Evolutionary conservation across 352 stramenopile genomes (phyloP).

Genomic region (Phytophthora quininea): DNA sequence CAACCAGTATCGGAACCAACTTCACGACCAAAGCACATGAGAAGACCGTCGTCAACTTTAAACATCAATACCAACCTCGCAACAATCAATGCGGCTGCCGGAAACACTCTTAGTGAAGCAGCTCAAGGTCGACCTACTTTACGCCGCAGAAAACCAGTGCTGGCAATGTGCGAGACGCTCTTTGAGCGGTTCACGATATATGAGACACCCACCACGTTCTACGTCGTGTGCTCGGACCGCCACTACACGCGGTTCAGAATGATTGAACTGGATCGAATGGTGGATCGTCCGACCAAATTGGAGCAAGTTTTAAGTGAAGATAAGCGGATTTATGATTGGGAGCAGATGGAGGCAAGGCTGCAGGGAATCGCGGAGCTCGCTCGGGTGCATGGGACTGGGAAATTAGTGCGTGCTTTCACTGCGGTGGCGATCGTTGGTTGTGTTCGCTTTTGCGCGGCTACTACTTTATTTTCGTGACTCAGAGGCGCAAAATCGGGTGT

Average conservation of each 20-base stretch:
- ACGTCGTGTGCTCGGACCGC: constrained; percentile 85
- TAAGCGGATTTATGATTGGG: constrained; percentile 70
- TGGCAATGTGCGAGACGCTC: constrained; percentile 62
- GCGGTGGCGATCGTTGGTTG: constrained; percentile 98
- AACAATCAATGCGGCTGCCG: constrained; percentile 5
- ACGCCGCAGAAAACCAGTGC: constrained; percentile 66
- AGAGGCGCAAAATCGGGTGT: constrained; percentile 95
- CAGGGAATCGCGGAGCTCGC: constrained; percentile 67
- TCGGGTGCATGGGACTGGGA: constrained; percentile 36
- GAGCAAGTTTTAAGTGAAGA: constrained; percentile 72
- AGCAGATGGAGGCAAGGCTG: constrained; percentile 80
- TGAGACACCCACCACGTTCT: constrained; percentile 74
- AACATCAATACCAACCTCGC: constrained; percentile 38
- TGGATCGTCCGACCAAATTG: constrained; percentile 64
- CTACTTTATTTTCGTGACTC: constrained; percentile 98
- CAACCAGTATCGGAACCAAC: constrained; percentile 46
- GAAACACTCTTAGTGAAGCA: constrained; percentile 19
- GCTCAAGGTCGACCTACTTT: constrained; percentile 40
- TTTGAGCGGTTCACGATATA: constrained; percentile 90
- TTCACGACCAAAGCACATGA: constrained; percentile 31
- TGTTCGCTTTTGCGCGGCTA: constrained; percentile 98
- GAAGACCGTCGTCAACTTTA: constrained; percentile 40
- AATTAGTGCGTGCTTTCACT: constrained; percentile 78
- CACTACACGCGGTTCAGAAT: constrained; percentile 84
- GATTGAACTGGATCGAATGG: constrained; percentile 71